These are phyloP conservation scores for Hemerocallis citrina DNA, from an alignment of 106 monocot genomes.

Conservation along the genomic window DNA sequence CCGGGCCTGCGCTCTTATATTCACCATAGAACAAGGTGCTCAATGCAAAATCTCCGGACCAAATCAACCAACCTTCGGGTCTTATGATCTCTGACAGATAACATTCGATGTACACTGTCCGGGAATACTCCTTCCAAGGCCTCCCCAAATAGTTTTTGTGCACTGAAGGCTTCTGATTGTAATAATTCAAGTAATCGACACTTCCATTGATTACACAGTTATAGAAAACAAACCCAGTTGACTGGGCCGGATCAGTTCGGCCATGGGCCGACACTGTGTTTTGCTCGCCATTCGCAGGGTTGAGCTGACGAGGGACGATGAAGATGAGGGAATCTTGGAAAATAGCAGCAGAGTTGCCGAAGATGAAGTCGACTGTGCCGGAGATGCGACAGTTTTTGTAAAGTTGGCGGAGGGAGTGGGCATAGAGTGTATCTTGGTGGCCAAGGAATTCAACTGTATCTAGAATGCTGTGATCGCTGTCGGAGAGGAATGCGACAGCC, in stretches of 20 bases:
- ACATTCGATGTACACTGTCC: conserved; percentile 14
- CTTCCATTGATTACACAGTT: conserved; percentile 5
- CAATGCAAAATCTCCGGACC: conserved; percentile 13
- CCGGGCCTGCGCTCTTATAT: conserved; percentile 8
- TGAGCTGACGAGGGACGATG: conserved; percentile 27
- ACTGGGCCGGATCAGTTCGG: conserved; percentile 19
- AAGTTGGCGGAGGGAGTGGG: conserved; percentile 56
- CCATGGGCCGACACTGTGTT: conserved; percentile 21
- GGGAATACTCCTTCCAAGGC: conserved; percentile 19
- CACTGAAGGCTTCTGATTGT: not conserved
- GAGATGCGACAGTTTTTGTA: conserved; percentile 45
- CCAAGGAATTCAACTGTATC: conserved; percentile 55
- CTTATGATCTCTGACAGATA: conserved; percentile 5
- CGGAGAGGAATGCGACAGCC: conserved; percentile 59
- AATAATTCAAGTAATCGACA: not conserved
- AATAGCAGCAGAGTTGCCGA: conserved; percentile 62
- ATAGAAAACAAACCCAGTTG: conserved; percentile 19
- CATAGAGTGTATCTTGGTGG: conserved; percentile 72
- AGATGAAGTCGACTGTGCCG: conserved; percentile 80
- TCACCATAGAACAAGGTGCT: conserved; percentile 14
- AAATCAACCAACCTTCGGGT: conserved; percentile 14
- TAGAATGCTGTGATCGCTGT: conserved; percentile 48
- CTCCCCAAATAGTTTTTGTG: conserved; percentile 11
- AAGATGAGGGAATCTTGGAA: conserved; percentile 34
- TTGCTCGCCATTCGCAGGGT: conserved; percentile 33